Base-by-base conservation (phyloP, 345 rosid species). In the Pseudoturritis turrita region DNA sequence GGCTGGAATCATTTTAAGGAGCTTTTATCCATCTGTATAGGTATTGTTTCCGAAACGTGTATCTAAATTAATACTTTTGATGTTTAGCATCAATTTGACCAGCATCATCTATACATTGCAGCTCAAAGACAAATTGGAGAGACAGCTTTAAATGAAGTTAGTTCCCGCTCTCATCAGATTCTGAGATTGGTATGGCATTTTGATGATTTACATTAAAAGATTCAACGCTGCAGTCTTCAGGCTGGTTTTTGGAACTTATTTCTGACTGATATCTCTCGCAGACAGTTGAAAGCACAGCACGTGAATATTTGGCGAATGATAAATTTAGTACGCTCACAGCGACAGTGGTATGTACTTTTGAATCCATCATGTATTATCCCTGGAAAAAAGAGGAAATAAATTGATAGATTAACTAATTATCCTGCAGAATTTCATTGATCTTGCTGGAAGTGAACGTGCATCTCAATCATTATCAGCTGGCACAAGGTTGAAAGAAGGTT, bases 131-230 rank as follows among this genome's bases (percentile, higher is more conserved):
- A 95, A 63, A 86, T 91, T 49, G 96, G 96, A 60, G 99, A 88
- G 82, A 95, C 99, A 72, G 83, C 90, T 81, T 80, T 95, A 72
- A 95, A 95, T 44, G 94, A 91, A 75, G 78, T 87, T 73, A 95
- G 99, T 81, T 95, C 97, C 65, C 88, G 97, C 79, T 95, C 99
- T 55, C 99, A 95, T 83, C 96, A 95, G 88, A 95, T 89, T 70
- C 69, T 95, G 80, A 89, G 87, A 82, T 60, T 95, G 96, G 99
- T 95, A 88, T 17, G 44, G 65, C 75, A 61, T 77, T 43, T 62
- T 36, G 35, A 56, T 75, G 47, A 33, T 22, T 57, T 61, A 5
- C 21, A 58, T 65, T 51, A 21, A n/a, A n/a, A 13, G 6, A 50
- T 40, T 15, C 40, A 10, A 58, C 17, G 17, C 66, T 56, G 25